Base-by-base conservation (phyloP, 1,284 basidiomycete genomes). In the Fomitopsis pinicola region DNA sequence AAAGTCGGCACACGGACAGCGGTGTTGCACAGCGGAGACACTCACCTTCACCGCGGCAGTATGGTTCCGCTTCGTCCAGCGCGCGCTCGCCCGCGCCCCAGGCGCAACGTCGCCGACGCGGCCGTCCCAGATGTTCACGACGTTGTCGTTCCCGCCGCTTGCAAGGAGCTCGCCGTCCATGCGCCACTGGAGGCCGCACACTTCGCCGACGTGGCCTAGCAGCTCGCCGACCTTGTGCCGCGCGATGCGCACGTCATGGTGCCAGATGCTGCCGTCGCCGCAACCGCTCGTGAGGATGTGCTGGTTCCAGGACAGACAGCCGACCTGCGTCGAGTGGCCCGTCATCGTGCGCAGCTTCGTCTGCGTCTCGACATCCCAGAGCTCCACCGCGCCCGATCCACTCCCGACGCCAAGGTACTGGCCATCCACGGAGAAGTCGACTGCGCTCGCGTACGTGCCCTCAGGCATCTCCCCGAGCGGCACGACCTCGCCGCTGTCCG, bases 111-210 rank as follows among this genome's bases (percentile, higher is more conserved):
- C 87, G 0, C 88, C 87, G 0, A 92, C 75, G 38, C 93, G 81
- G 0, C 89, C 88, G 69, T 98, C 96, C 96, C 95, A 98, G 59
- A 97, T 91, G 72, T 97, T 97, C 60, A 98, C 94, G 17, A 97
- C 92, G 67, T 98, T 97, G 75, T 98, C 96, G 73, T 98, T 97
- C 0, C 94, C 95, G 6, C 96, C 95, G 67, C 91, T 94, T 0
- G 95, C 96, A 35, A 98, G 81, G n/a, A 96, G 79, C 72, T 95
- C 89, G 0, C 92, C 93, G 65, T 94, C 93, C 2, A 79, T 71
- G 46, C 94, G 80, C 94, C 94, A 96, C 66, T 85, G 86, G 61
- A 93, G 68, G 2, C 91, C 91, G 71, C 94, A 95, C 5, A 97
- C 92, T 73, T 97, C 96, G 0, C 94, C 94, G 0, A 85, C 87